Conservation (phyloP, 805 yeast genomes). For the Cyberlindnera xylosilytica region DNA sequence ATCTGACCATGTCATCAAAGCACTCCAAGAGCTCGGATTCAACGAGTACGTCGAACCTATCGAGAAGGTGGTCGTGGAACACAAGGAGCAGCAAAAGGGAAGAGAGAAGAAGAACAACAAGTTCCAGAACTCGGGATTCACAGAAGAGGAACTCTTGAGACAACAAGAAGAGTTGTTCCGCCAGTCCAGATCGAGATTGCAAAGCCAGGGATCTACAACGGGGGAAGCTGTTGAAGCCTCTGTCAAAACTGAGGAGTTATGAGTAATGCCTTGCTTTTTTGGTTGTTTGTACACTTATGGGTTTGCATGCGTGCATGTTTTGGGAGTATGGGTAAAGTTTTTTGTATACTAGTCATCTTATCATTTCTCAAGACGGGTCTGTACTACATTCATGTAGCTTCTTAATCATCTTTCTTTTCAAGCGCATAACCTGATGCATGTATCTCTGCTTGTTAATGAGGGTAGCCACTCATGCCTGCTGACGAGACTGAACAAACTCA, state of each 20-base stretch:
- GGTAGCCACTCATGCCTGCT: too few relatives aligned
- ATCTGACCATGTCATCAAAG: slow-evolving; percentile 91
- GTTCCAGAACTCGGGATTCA: slow-evolving; percentile 85
- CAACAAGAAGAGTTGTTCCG: slow-evolving; percentile 94
- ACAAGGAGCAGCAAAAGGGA: slow-evolving; percentile 82
- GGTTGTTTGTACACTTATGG: slow-evolving; percentile 6
- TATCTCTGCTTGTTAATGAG: too few relatives aligned
- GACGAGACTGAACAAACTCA: slow-evolving; percentile 2
- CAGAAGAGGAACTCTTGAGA: slow-evolving; percentile 86
- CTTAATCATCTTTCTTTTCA: too few relatives aligned
- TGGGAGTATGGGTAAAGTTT: neutral
- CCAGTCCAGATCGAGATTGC: slow-evolving; percentile 64
- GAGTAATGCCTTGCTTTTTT: neutral
- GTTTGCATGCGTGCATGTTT: neutral
- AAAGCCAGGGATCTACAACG: slow-evolving; percentile 26
- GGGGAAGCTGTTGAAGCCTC: neutral
- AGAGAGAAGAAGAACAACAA: slow-evolving; percentile 90
- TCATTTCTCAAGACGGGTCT: too few relatives aligned
- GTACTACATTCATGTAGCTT: too few relatives aligned
- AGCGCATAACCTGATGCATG: too few relatives aligned
- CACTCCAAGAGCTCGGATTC: slow-evolving; percentile 84
- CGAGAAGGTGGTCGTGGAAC: slow-evolving; percentile 76
- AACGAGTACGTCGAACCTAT: slow-evolving; percentile 79
- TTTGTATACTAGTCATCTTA: too few relatives aligned
- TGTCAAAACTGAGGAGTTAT: slow-evolving; percentile 8